These are phyloP conservation scores for Brassica nigra DNA, from an alignment of 345 rosid genomes.

Conservation along the genomic window DNA sequence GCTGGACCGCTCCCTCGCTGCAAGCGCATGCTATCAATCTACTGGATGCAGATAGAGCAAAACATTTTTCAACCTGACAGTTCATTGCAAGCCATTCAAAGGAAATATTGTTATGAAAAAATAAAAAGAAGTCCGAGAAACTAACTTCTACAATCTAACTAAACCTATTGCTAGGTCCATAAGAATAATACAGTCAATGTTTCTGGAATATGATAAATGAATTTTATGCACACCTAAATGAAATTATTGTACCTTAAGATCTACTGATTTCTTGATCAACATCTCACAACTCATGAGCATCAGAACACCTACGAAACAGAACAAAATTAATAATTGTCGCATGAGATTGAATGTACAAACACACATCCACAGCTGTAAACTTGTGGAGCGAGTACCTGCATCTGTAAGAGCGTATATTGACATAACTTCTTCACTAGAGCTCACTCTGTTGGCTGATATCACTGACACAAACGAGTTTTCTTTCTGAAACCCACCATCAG, in stretches of 20 bases:
- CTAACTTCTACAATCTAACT: neutral
- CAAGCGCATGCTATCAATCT: slow-evolving; percentile 82
- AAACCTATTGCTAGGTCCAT: slow-evolving; percentile 1
- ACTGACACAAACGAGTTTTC: slow-evolving; percentile 69
- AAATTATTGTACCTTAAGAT: slow-evolving; percentile 56
- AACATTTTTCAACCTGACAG: slow-evolving; percentile 74
- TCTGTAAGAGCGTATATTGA: slow-evolving; percentile 63
- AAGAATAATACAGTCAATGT: neutral
- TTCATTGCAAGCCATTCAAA: slow-evolving; percentile 15
- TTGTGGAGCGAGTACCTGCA: slow-evolving; percentile 49
- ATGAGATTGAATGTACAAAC: neutral
- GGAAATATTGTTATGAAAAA: neutral
- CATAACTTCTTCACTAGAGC: slow-evolving; percentile 38
- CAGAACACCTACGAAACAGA: slow-evolving; percentile 58
- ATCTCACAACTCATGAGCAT: slow-evolving; percentile 54
- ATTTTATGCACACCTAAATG: neutral
- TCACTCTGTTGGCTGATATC: slow-evolving; percentile 44
- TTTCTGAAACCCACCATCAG: slow-evolving; percentile 60
- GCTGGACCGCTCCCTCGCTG: slow-evolving; percentile 61
- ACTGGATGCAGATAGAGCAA: slow-evolving; percentile 65
- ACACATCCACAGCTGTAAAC: neutral
- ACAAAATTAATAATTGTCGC: slow-evolving; percentile 13
- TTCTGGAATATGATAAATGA: neutral
- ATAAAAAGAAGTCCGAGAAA: neutral
- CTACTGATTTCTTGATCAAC: slow-evolving; percentile 54